These are phyloP conservation scores for Penicillium sp. DNA, from an alignment of 2,329 filamentous ascomycete genomes.

Conservation along the genomic window DNA sequence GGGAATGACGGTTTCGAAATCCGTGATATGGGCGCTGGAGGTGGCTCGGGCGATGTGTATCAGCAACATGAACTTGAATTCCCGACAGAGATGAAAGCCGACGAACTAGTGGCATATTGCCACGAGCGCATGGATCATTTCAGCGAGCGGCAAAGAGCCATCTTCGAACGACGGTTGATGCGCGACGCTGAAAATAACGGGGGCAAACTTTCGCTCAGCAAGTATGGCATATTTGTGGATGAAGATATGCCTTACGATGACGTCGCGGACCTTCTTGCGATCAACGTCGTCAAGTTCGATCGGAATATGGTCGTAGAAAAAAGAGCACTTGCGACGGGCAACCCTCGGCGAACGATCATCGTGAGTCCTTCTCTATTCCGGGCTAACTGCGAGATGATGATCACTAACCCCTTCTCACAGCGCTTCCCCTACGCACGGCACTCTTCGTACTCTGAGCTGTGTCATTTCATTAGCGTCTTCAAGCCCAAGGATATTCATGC, in stretches of 20 bases:
- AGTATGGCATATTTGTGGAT: conserved; percentile 46
- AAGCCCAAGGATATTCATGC: conserved; percentile 79
- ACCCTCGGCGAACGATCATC: conserved; percentile 40
- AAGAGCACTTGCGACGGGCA: conserved; percentile 24
- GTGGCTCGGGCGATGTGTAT: conserved; percentile 76
- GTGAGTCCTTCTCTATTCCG: conserved; percentile 32
- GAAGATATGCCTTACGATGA: conserved; percentile 45
- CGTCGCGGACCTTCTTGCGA: conserved; percentile 39
- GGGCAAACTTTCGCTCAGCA: conserved; percentile 46
- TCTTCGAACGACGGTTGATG: conserved; percentile 27
- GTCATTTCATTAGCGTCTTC: conserved; percentile 71
- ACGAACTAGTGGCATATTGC: conserved; percentile 62
- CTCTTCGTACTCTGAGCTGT: conserved; percentile 82
- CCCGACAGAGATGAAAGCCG: conserved; percentile 54
- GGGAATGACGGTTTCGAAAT: conserved; percentile 64
- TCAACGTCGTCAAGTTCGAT: background rate
- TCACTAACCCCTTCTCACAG: conserved; percentile 33
- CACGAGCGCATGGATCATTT: conserved; percentile 44
- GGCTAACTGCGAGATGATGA: too few relatives aligned
- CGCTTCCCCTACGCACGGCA: conserved; percentile 88
- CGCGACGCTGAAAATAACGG: conserved; percentile 42
- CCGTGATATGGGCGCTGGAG: conserved; percentile 76
- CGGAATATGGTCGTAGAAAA: conserved; percentile 11
- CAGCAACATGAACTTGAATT: conserved; percentile 70
- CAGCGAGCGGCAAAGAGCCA: background rate